Base-by-base conservation (phyloP, 2,329 filamentous ascomycete genomes). In the Aspergillus aculeatinus region DNA sequence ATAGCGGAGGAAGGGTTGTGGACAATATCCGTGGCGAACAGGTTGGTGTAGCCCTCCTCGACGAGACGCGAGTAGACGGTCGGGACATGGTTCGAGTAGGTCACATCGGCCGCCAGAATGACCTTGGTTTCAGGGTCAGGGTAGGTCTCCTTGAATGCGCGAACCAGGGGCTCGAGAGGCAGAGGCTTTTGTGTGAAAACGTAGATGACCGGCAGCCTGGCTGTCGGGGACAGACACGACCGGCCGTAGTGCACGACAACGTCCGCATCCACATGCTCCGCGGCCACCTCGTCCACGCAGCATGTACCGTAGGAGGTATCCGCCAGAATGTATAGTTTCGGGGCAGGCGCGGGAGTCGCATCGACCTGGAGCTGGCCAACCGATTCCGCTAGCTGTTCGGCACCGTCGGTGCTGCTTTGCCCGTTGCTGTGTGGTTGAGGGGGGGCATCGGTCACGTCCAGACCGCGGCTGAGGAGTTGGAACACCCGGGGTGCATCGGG, bases 271-370 rank as follows among this genome's bases (percentile, higher is more conserved):
- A 92, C 89, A 74, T 99, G 95, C 74, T 99, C 93, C 2, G 95
- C 95, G 0, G 95, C 95, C 47, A 98, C 89, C 78, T 99, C 95
- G 71, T 99, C 95, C 19, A 98, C 93, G 71, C 95, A 99, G 78
- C 95, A 99, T 0, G 94, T 89, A 61, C 95, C 96, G 76, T 98
- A 99, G 2, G 94, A 97, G 2, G 95, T 98, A 75, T 99, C 95
- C 33, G 89, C 95, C 19, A 99, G 81, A 61, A 99, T 93, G 68
- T 90, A 96, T 55, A 98, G 81, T 48, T 76, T 79, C 9, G 75
- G 71, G 2, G 76, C 67, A 39, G 64, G 63, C 10, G 71, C 67
- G 1, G 55, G 51, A 10, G 58, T 59, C 21, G 70, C 65, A 16
- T 65, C 61, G 48, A 72, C 62, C 12, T 64, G 67, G 4, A 76